Evolutionary conservation across 257 asterid genomes (phyloP), one percentile per base, ranked within the genome.

Genomic region (Perilla frutescens): DNA sequence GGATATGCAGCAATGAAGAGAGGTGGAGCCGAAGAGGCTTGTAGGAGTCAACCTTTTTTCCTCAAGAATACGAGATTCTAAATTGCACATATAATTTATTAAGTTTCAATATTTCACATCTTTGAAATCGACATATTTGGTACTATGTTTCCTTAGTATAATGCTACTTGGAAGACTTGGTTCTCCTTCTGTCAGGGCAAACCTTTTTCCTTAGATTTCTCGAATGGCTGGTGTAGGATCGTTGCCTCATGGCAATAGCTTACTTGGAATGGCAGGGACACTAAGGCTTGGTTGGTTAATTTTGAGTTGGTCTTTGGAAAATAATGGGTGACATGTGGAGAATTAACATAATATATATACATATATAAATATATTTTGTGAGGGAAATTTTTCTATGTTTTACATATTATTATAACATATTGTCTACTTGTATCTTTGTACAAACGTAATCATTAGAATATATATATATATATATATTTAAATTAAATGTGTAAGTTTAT

Each of bases 211-310:
- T 29, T 73, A 39, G 39, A 62, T 53, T 29, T 53, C 57, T 73
- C 64, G 5, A 40, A 20, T 63, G 78, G 55, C 34, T 73, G 62
- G 44, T 7, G 37, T 7, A 10, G 15, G 49, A 40, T 15, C 32
- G 29, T 15, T 41, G 58, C 66, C 39, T 50, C 31, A 10, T 64
- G 65, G 48, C 47, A 51, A 29, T 31, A 8, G 34, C 41, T 62
- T 73, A 61, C 49, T 45, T 63, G 59, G 64, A n/a, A 31, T 73
- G 59, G 55, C 6, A 29, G 66, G n/a, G 11, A 55, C 62, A 64
- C 41, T 51, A 36, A 20, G 41, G 1, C 54, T 7, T 60, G 36
- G 41, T 72, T 72, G 10, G 72, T 43, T 51, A 14, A 14, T 13
- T 26, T 64, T 64, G 20, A 12, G 26, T 26, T 64, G 40, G 56